A percentile compares a stretch with the other conserved stretches of the same genome.
These are phyloP conservation scores for Yamadazyma spencermartinsiae DNA, from an alignment of 1,139 yeast species.

Conservation along the genomic window DNA sequence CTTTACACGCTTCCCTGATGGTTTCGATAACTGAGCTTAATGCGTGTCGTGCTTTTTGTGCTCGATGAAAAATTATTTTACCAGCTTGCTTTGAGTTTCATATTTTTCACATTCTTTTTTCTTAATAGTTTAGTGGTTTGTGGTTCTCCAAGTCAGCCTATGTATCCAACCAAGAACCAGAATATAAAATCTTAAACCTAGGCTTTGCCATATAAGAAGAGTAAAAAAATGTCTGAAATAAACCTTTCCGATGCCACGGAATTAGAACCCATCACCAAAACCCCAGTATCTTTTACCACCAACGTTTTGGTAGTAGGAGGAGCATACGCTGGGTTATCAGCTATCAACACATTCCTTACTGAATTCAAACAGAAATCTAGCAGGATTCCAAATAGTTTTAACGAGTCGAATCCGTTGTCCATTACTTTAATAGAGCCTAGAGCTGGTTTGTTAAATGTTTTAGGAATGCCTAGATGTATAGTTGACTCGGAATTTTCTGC, in stretches of 20 bases:
- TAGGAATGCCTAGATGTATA: constrained; percentile 52
- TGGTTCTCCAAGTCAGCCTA: no score
- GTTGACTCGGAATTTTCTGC: constrained; percentile 48
- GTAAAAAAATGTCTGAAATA: no score
- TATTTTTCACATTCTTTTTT: no score
- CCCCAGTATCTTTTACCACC: constrained; percentile 16
- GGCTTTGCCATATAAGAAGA: no score
- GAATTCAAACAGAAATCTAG: constrained; percentile 20
- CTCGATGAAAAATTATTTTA: no score
- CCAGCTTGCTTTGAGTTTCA: no score
- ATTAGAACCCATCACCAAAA: constrained; percentile 5
- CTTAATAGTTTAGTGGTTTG: no score
- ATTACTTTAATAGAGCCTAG: constrained; percentile 51
- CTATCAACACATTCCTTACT: constrained; percentile 36
- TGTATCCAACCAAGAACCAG: no score
- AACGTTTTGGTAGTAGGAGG: constrained; percentile 53
- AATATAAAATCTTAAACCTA: no score
- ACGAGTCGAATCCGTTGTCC: constrained; percentile 17
- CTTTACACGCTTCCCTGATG: no score
- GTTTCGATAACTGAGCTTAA: no score
- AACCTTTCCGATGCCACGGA: constrained; percentile 7
- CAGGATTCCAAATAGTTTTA: constrained; percentile 8
- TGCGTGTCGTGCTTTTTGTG: no score
- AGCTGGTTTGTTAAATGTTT: constrained; percentile 50
- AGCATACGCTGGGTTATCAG: constrained; percentile 50